phyloP scores from a whole-genome alignment of 805 yeast genomes.

The Zygosaccharomyces siamensis region DNA sequence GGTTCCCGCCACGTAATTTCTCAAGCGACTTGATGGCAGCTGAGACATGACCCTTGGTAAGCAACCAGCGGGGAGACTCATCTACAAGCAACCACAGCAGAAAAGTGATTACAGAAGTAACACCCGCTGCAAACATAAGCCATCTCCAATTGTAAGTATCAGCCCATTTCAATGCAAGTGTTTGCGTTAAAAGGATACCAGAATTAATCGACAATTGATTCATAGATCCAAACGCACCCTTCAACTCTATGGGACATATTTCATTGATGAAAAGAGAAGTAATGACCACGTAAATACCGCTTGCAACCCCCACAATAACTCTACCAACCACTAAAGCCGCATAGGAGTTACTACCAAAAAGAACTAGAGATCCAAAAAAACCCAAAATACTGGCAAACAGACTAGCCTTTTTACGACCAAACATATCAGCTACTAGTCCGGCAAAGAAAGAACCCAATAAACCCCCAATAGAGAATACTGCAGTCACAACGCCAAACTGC shows the following conservation, averaged over 20 bases:
- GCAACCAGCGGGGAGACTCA: slow-evolving; percentile 86
- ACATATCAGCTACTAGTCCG: slow-evolving; percentile 58
- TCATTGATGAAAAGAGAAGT: slow-evolving; percentile 81
- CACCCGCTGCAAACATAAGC: slow-evolving; percentile 57
- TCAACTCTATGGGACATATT: slow-evolving; percentile 59
- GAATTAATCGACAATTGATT: slow-evolving; percentile 80
- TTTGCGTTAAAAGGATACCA: slow-evolving; percentile 80
- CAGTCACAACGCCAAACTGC: slow-evolving; percentile 68
- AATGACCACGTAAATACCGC: slow-evolving; percentile 82
- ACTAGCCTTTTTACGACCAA: slow-evolving; percentile 58
- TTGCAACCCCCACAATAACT: slow-evolving; percentile 74
- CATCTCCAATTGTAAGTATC: slow-evolving; percentile 66
- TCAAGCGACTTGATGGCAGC: slow-evolving; percentile 40
- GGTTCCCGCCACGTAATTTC: slow-evolving; percentile 35
- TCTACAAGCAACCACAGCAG: slow-evolving; percentile 42
- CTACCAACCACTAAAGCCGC: slow-evolving; percentile 57
- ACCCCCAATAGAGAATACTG: slow-evolving; percentile 84
- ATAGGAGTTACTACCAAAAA: slow-evolving; percentile 47
- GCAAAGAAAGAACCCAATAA: slow-evolving; percentile 67
- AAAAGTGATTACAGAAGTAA: slow-evolving; percentile 49
- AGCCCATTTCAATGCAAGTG: slow-evolving; percentile 65
- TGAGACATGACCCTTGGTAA: slow-evolving; percentile 27
- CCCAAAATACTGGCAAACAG: slow-evolving; percentile 50
- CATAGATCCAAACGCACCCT: slow-evolving; percentile 84
- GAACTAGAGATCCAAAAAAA: slow-evolving; percentile 50